These are phyloP conservation scores for Lichtheimia ornata DNA, from an alignment of 371 early-diverging fungal species.

Conservation along the genomic window DNA sequence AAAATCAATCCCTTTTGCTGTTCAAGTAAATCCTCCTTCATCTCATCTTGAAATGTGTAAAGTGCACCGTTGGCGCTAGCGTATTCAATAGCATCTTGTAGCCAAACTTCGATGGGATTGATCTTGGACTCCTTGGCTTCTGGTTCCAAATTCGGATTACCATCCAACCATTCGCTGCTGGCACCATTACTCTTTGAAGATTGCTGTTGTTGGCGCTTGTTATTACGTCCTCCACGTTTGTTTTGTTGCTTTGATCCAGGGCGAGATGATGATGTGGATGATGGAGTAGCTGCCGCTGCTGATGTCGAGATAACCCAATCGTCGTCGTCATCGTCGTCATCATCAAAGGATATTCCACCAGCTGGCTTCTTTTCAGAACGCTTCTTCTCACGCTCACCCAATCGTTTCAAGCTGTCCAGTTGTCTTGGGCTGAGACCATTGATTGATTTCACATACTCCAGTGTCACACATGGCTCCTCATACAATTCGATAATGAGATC, in stretches of 20 bases:
- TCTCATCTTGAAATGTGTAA: slow-evolving; percentile 18
- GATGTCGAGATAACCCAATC: slow-evolving; percentile 38
- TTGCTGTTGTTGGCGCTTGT: slow-evolving; percentile 3
- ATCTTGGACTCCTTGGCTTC: slow-evolving; percentile 17
- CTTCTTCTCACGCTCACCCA: slow-evolving; percentile 37
- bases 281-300: slow-evolving; percentile 2
- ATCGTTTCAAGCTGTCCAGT: slow-evolving; percentile 35
- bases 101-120: slow-evolving; percentile 49
- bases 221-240: neutral
- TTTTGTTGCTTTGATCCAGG: slow-evolving; percentile 1
- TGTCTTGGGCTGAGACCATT: slow-evolving; percentile 40
- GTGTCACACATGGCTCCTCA: slow-evolving; percentile 52
- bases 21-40: slow-evolving; percentile 33
- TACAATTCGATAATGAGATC: slow-evolving; percentile 42
- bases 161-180: slow-evolving; percentile 23
- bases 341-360: slow-evolving; percentile 22
- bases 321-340: slow-evolving; percentile 41
- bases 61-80: slow-evolving; percentile 12
- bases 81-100: slow-evolving; percentile 45
- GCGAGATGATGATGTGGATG: slow-evolving; percentile 1
- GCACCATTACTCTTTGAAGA: neutral
- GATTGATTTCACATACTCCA: slow-evolving; percentile 38
- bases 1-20: slow-evolving; percentile 33
- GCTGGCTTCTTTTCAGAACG: slow-evolving; percentile 7
- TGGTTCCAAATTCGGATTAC: slow-evolving; percentile 30